Evolutionary conservation across 108 stramenopile genomes (phyloP), one percentile per base, ranked within the genome.

Genomic region (Schizochytrium sp.): DNA sequence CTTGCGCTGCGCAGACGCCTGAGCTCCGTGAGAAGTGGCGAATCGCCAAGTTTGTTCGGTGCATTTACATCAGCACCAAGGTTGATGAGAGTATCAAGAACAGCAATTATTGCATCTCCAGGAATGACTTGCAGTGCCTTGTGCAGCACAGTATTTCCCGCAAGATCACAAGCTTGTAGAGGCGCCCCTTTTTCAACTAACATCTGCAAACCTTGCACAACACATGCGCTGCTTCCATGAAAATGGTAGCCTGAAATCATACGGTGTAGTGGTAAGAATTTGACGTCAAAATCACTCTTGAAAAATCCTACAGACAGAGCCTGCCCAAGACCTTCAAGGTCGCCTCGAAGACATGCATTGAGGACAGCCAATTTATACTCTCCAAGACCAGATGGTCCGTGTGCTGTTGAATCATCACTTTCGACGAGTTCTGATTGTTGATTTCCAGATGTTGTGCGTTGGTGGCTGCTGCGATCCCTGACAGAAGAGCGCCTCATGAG

Each of bases 101-200:
- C 76, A 10, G 47, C 5, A 17, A 55, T 5, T 10, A 55, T 28
- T 5, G 53, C 10, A 55, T 83, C 50, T 53, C 76, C 47, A 50
- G 76, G 76, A 5, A 83, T 50, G 15, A 83, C 76, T 40, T 83
- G 76, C 10, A 83, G 10, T 38, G 76, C 76, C 53, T 83, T 83
- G 76, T 83, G 76, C 76, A 83, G 76, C 10, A 55, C 50, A 47
- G 76, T 83, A 53, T 83, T 83, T 17, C 76, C 76, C 10, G 76
- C 76, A 5, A 49, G 28, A 28, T 83, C 76, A 10, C 53, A n/a
- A 10, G 50, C 76, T 10, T 83, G 10, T 5, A 83, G 38, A 10
- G 76, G 76, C 15, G 76, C 76, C 50, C 76, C 76, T 13, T 55
- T 55, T n/a, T 2, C n/a, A 5, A 55, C 50, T n/a, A 83, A 10